Percentiles rank a stretch among this genome's conserved stretches.
These are phyloP conservation scores for Trichoderma polysporum DNA, from an alignment of 2,329 filamentous ascomycete genomes.

Conservation along the genomic window DNA sequence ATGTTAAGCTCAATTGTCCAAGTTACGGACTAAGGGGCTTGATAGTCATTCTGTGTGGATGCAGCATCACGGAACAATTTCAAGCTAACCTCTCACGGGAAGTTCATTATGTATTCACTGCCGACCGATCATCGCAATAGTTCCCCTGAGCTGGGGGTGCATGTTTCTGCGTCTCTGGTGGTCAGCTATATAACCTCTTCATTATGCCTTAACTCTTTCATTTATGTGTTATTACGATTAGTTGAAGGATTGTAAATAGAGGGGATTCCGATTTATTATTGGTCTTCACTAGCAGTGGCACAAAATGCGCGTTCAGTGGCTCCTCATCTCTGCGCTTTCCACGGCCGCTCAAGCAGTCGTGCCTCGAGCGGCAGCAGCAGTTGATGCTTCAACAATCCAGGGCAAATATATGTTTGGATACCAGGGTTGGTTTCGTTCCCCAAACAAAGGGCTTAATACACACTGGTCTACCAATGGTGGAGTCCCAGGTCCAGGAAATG, in stretches of 20 bases:
- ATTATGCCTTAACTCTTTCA: neutral
- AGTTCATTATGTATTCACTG: neutral
- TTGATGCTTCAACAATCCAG: neutral
- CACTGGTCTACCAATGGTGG: neutral
- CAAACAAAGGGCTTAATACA: neutral
- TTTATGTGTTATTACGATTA: neutral
- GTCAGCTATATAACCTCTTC: neutral
- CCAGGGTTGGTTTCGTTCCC: neutral
- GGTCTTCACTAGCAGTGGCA: too few relatives aligned
- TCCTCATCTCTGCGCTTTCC: neutral
- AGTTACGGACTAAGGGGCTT: neutral
- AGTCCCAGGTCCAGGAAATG: neutral
- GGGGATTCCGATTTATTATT: too few relatives aligned
- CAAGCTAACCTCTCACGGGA: neutral
- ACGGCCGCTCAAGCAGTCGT: neutral
- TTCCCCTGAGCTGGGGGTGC: neutral
- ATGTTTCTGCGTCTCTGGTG: neutral
- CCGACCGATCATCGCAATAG: neutral
- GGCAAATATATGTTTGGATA: neutral
- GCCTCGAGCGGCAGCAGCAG: neutral
- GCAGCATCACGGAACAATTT: neutral
- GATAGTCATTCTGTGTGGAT: neutral
- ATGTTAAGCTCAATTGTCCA: neutral
- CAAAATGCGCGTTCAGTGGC: neutral
- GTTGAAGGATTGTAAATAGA: neutral